Conservation (phyloP, 805 yeast genomes). For the Schwanniomyces occidentalis region DNA sequence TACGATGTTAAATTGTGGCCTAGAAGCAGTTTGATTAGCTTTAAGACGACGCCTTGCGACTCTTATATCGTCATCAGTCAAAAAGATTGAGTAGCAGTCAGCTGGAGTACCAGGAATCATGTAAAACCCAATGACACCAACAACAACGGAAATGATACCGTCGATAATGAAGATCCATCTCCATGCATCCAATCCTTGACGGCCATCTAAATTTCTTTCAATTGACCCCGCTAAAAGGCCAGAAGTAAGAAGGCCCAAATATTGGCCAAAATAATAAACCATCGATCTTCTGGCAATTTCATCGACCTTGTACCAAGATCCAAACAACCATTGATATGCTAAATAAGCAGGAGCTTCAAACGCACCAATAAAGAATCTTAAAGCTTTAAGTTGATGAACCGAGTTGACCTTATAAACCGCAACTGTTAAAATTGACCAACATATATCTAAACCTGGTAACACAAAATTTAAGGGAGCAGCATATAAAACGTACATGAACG, state of each 20-base stretch:
- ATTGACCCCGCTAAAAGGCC: conserved; percentile 59
- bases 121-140: conserved; percentile 54
- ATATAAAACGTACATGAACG: conserved; percentile 54
- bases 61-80: conserved; percentile 27
- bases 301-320: conserved; percentile 36
- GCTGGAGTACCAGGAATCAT: conserved; percentile 63
- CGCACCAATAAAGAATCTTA: conserved; percentile 62
- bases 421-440: conserved; percentile 65
- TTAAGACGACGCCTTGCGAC: conserved; percentile 17
- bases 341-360: conserved; percentile 57
- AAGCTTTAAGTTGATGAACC: conserved; percentile 50
- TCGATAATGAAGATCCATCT: conserved; percentile 68
- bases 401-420: conserved; percentile 48
- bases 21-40: conserved; percentile 11
- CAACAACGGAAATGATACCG: conserved; percentile 53
- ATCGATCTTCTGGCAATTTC: conserved; percentile 24
- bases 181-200: conserved; percentile 58
- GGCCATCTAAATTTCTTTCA: conserved; percentile 45
- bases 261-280: conserved; percentile 57
- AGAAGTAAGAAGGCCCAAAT: conserved; percentile 55
- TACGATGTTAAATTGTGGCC: conserved; percentile 18
- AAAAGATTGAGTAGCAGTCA: conserved; percentile 24
- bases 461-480: conserved; percentile 51
- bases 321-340: conserved; percentile 41
- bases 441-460: conserved; percentile 53